phyloP scores from a whole-genome alignment of 495 filamentous ascomycete species.

The Xylaria flabelliformis region DNA sequence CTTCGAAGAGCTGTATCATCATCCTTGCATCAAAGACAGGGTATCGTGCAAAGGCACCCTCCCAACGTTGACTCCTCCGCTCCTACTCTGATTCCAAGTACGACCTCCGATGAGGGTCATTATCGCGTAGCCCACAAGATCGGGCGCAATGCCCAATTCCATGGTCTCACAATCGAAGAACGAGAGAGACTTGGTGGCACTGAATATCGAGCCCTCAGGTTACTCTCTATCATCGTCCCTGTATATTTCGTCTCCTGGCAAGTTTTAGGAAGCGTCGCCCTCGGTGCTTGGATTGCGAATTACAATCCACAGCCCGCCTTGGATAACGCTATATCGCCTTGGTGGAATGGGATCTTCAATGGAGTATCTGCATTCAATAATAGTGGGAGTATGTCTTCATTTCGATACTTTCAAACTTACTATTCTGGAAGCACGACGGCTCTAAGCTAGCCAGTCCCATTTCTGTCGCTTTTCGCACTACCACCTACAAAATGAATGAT shows the following conservation, averaged over 20 bases:
- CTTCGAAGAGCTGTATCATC: conserved; percentile 25
- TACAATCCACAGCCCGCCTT: conserved; percentile 63
- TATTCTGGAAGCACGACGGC: background rate
- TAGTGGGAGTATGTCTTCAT: conserved; percentile 41
- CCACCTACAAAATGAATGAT: background rate
- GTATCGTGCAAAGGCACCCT: conserved; percentile 28
- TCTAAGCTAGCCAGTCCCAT: background rate
- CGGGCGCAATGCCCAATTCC: conserved; percentile 76
- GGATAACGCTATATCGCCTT: conserved; percentile 69
- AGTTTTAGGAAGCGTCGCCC: conserved; percentile 69
- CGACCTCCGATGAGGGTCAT: conserved; percentile 23
- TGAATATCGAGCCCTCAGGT: conserved; percentile 79
- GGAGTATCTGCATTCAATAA: conserved; percentile 84
- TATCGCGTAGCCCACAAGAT: conserved; percentile 48
- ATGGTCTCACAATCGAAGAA: conserved; percentile 69
- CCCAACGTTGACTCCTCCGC: conserved; percentile 25
- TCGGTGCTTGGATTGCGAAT: conserved; percentile 73
- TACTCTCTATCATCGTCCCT: conserved; percentile 74
- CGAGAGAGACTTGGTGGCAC: conserved; percentile 76
- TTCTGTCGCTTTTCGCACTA: background rate
- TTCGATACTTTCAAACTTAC: background rate
- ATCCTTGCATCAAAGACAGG: conserved; percentile 29
- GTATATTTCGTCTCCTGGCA: conserved; percentile 78
- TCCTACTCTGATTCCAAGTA: conserved; percentile 9
- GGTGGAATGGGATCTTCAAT: conserved; percentile 75